Evolutionary conservation across 768 basidiomycete genomes (phyloP).

Genomic region (Pleurotus tuoliensis): DNA sequence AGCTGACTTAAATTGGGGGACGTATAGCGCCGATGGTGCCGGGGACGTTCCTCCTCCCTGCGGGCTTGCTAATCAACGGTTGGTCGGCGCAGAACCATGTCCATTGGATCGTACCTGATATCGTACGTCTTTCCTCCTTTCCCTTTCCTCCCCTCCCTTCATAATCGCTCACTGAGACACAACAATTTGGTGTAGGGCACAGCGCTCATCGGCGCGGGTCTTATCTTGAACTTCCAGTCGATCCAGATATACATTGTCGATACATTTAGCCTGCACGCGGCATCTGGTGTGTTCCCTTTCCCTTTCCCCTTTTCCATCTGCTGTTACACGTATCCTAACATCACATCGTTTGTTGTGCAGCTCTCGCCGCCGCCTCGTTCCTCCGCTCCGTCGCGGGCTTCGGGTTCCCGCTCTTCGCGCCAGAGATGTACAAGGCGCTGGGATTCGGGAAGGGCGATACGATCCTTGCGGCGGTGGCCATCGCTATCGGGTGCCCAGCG

Average conservation of each 20-base stretch:
- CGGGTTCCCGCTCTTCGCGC: slow-evolving; percentile 75
- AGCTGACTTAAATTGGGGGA: too few relatives aligned
- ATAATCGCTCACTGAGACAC: too few relatives aligned
- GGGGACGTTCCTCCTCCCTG: slow-evolving; percentile 55
- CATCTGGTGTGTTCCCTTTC: slow-evolving; percentile 45
- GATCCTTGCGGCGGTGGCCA: slow-evolving; percentile 52
- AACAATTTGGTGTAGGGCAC: slow-evolving; percentile 40
- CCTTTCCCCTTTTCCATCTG: too few relatives aligned
- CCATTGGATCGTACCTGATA: slow-evolving; percentile 69
- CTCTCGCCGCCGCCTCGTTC: slow-evolving; percentile 59
- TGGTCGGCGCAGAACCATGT: slow-evolving; percentile 58
- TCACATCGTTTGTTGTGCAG: slow-evolving; percentile 19
- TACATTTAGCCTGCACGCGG: slow-evolving; percentile 59
- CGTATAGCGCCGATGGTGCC: slow-evolving; percentile 36
- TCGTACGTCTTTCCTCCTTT: slow-evolving; percentile 35
- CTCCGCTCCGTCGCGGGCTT: slow-evolving; percentile 67
- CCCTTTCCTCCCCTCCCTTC: background rate
- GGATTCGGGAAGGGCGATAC: slow-evolving; percentile 71
- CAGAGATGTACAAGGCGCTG: slow-evolving; percentile 59
- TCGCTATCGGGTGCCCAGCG: slow-evolving; percentile 60
- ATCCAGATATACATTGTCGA: slow-evolving; percentile 70
- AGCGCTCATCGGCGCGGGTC: slow-evolving; percentile 48
- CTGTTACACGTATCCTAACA: background rate
- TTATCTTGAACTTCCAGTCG: slow-evolving; percentile 57
- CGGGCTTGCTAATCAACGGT: slow-evolving; percentile 65